Evolutionary conservation across 108 stramenopile genomes (phyloP).

Genomic region (Nitzschia putrida): DNA sequence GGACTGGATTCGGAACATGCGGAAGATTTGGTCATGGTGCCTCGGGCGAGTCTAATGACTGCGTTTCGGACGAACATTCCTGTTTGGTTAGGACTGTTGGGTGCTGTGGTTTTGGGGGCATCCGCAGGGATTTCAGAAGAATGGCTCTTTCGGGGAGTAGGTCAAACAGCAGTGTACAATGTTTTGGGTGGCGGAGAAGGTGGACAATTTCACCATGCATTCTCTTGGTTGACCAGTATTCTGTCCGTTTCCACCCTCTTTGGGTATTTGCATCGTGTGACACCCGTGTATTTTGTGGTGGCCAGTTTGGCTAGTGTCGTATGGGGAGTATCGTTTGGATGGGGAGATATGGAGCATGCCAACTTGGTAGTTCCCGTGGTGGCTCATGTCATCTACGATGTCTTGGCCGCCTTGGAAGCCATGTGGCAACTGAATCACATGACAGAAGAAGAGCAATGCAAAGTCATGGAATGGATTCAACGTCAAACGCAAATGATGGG

Average conservation of each 20-base stretch:
- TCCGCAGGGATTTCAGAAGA: constrained; percentile 89
- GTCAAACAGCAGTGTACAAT: constrained; percentile 36
- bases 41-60: background rate
- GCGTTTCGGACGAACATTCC: background rate
- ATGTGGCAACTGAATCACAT: constrained; percentile 44
- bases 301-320: constrained; percentile 59
- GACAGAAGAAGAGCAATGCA: no score
- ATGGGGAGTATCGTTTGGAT: constrained; percentile 70
- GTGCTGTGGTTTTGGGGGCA: constrained; percentile 56
- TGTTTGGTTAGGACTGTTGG: constrained; percentile 13
- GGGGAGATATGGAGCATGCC: constrained; percentile 48
- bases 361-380: constrained; percentile 82
- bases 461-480: no score
- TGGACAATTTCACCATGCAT: constrained; percentile 41
- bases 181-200: constrained; percentile 7
- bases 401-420: constrained; percentile 74
- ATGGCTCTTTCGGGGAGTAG: constrained; percentile 84
- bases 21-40: background rate
- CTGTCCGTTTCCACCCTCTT: constrained; percentile 44
- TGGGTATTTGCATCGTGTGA: constrained; percentile 84
- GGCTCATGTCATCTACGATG: constrained; percentile 84
- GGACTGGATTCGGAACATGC: background rate
- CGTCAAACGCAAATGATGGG: no score
- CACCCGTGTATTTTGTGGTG: constrained; percentile 77
- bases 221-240: no score